Base-by-base conservation (phyloP, 805 yeast species). In the Wickerhamiella siamensis region DNA sequence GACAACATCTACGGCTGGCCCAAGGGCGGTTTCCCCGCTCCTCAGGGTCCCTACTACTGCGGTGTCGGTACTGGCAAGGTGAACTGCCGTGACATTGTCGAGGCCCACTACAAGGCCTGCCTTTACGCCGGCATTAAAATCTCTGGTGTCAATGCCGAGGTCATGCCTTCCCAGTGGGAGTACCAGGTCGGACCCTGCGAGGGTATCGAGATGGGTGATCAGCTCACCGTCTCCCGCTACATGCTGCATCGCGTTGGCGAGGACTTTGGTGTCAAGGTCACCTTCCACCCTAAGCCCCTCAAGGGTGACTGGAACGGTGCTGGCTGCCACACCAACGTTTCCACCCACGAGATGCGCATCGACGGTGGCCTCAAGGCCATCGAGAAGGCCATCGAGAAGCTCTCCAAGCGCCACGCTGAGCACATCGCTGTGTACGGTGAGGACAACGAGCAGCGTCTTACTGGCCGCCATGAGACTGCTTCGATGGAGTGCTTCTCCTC, bases 271-370 rank as follows among this genome's bases (percentile, higher is more conserved):
- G 93, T 91, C 63, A 87, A 86, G 80, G 88, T 91, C 56, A 84
- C 96, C 37, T 79, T 87, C 80, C 98, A 91, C 77, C 98, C 98
- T 68, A 91, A 91, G 76, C 97, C 98, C 55, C 75, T 91, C 65
- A 75, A 79, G 72, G 97, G 97, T 57, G 97, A 88, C 71, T 91
- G 97, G 97, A 91, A 91, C 66, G 98, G 98, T 72, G 97, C 98
- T 65, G 98, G 98, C 59, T 88, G 97, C 74, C 98, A 91, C 71
- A 91, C 98, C 64, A 91, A 91, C 66, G 97, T 91, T 47, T 86
- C 96, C 38, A 91, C 98, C 57, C 74, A 72, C 65, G 61, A 60
- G 40, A 91, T 88, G 97, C 86, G 98, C 74, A 63, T 61, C 31
- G 82, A 83, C 62, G 98, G 98, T 66, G 98, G 98, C 64, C 83